Percentiles rank a stretch among this genome's conserved stretches.
These are phyloP conservation scores for Camellia lanceoleosa DNA, from an alignment of 148 eudicot genomes.

Conservation along the genomic window DNA sequence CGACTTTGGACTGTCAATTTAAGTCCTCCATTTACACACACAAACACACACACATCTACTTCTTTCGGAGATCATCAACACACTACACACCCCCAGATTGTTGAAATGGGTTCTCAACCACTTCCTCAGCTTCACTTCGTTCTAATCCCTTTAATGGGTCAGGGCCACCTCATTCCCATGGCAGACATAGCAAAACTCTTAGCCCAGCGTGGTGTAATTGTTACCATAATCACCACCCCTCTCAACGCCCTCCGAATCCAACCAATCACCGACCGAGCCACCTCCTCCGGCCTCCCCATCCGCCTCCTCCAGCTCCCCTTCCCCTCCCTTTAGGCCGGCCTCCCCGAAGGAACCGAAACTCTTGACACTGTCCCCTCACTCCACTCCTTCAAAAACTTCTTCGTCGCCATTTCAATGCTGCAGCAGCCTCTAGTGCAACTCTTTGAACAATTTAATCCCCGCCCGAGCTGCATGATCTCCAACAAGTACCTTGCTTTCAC, in stretches of 20 bases:
- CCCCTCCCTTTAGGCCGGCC: slow-evolving; percentile 34
- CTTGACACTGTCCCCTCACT: slow-evolving; percentile 35
- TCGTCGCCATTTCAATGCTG: slow-evolving; percentile 19
- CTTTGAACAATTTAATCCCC: slow-evolving; percentile 20
- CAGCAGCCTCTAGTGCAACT: slow-evolving; percentile 23
- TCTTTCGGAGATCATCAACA: too few relatives aligned
- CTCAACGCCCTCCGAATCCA: slow-evolving; percentile 18
- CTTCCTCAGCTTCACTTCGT: slow-evolving; percentile 8
- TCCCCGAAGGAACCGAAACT: slow-evolving; percentile 46
- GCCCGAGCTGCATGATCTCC: slow-evolving; percentile 40
- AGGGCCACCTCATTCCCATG: slow-evolving; percentile 36
- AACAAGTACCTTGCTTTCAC: slow-evolving; percentile 32
- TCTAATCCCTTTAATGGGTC: slow-evolving; percentile 9
- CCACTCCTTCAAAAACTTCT: slow-evolving; percentile 16
- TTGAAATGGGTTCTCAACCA: neutral
- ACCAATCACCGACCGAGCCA: slow-evolving; percentile 14
- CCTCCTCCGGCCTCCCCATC: slow-evolving; percentile 25
- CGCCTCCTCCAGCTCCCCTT: slow-evolving; percentile 30
- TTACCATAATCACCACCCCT: slow-evolving; percentile 32
- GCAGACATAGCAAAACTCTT: slow-evolving; percentile 29
- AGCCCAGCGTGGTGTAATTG: slow-evolving; percentile 23
- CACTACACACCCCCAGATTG: too few relatives aligned
- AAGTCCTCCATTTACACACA: too few relatives aligned
- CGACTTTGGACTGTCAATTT: too few relatives aligned
- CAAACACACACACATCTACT: too few relatives aligned